Evolutionary conservation across 164 flowering plant genomes (phyloP).

Genomic region (Piper betle): DNA sequence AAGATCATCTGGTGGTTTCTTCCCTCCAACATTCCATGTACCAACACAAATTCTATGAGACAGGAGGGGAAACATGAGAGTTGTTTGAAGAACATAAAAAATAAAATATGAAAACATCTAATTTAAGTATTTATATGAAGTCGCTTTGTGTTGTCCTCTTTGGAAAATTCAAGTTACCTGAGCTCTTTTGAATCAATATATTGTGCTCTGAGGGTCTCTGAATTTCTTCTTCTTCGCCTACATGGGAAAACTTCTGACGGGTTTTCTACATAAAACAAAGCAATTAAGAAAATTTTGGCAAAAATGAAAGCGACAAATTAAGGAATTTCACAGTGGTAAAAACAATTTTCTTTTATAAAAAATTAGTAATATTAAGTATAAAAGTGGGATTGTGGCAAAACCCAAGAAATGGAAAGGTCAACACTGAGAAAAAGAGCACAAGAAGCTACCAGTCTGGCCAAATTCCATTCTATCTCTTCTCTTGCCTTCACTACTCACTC

Average conservation of each 20-base stretch:
- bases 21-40: conserved; percentile 96
- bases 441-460: conserved; percentile 29
- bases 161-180: conserved; percentile 26
- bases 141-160: too few species aligned
- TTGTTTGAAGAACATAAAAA: background rate
- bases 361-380: background rate
- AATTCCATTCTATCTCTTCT: conserved; percentile 16
- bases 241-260: conserved; percentile 32
- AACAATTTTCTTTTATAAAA: too few species aligned
- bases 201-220: conserved; percentile 83
- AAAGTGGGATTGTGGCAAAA: background rate
- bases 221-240: conserved; percentile 53
- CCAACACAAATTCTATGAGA: conserved; percentile 54
- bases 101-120: background rate
- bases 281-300: background rate
- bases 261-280: conserved; percentile 2
- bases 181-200: conserved; percentile 75
- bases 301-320: background rate
- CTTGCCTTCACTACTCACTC: conserved; percentile 21
- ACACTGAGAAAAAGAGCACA: background rate
- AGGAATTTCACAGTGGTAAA: too few species aligned
- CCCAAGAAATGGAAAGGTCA: background rate
- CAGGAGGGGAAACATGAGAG: background rate
- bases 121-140: conserved; percentile 1
- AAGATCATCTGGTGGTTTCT: conserved; percentile 66